A percentile compares a stretch with the other conserved stretches of the same genome.
Evolutionary conservation across 2,329 filamentous ascomycete genomes (phyloP).

Genomic region (Fragosphaeria purpurea): DNA sequence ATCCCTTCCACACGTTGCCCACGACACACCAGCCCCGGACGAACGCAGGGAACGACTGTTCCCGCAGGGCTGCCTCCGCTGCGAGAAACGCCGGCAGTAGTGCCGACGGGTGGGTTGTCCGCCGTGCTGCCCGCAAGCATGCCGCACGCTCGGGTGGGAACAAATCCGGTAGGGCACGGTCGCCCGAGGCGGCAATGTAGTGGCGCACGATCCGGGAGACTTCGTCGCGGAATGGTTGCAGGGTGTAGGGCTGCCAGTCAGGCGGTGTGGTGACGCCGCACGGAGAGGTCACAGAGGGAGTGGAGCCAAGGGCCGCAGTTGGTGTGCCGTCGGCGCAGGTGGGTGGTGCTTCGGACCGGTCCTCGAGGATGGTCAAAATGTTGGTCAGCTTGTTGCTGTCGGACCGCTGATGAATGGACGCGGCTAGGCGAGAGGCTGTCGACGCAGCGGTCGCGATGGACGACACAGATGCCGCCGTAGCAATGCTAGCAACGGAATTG

Average conservation of each 20-base stretch:
- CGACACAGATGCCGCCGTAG: conserved; percentile 2
- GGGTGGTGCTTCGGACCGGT: background rate
- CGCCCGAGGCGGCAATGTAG: conserved; percentile 25
- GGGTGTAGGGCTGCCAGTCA: conserved; percentile 16
- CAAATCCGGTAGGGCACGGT: conserved; percentile 26
- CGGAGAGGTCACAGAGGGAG: background rate
- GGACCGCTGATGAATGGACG: conserved; percentile 20
- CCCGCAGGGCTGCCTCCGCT: conserved; percentile 26
- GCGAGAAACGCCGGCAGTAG: conserved; percentile 28
- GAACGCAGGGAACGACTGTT: conserved; percentile 30
- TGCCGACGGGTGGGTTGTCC: conserved; percentile 35
- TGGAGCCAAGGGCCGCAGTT: background rate
- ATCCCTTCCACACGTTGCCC: conserved; percentile 18
- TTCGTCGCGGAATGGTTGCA: conserved; percentile 31
- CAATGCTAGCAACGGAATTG: conserved; percentile 6
- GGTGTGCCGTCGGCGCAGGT: background rate
- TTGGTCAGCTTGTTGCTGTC: conserved; percentile 23
- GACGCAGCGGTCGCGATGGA: conserved; percentile 5
- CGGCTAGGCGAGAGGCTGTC: conserved; percentile 4
- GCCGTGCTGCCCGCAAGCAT: conserved; percentile 28
- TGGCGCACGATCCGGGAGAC: conserved; percentile 25
- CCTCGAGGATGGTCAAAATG: conserved; percentile 24
- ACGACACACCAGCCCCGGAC: conserved; percentile 24
- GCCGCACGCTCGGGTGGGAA: conserved; percentile 26
- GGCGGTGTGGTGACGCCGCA: background rate